Evolutionary conservation across 805 yeast genomes (phyloP), one percentile per base, ranked within the genome.

Genomic region (Naumovozyma baii): DNA sequence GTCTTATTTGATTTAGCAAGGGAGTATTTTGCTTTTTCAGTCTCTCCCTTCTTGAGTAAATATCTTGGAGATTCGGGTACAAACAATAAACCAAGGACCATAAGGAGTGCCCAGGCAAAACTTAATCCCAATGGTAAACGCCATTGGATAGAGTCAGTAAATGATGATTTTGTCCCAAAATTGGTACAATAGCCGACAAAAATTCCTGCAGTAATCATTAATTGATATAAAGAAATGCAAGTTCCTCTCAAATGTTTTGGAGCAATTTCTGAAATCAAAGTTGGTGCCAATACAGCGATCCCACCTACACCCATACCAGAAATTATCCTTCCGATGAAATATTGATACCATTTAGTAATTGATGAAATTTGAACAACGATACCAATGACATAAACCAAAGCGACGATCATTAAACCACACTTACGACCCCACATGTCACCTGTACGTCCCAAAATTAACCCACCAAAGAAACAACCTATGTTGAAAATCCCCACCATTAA

Each of bases 301-400:
- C 76, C 74, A 46, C 94, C 94, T 42, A 83, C 84, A 40, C 83
- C 83, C 12, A 82, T 49, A 39, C 95, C 95, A 31, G 85, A 74
- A 69, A 70, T 50, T 38, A 54, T 72, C 64, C 88, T 71, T 37
- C 87, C 87, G 48, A 80, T 70, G 50, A 77, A 73, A 54, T 74
- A 73, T 63, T 80, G 87, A 61, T 76, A 78, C 87, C 87, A 81
- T 39, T 69, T 66, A 46, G 58, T 43, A 25, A 42, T 39, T 7
- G 66, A 57, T 14, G 84, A 69, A 44, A 81, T 80, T 64, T 80
- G 86, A 45, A 81, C 72, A 38, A 77, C 58, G 42, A 78, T 74
- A 53, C 87, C 87, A 37, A 79, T 71, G 44, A 79, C 72, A 61
- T 80, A 80, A 41, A 81, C 69, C 30, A 73, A 61, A 74, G 78